These are phyloP conservation scores for Lentinula lateritia DNA, from an alignment of 768 basidiomycete species.

Conservation along the genomic window DNA sequence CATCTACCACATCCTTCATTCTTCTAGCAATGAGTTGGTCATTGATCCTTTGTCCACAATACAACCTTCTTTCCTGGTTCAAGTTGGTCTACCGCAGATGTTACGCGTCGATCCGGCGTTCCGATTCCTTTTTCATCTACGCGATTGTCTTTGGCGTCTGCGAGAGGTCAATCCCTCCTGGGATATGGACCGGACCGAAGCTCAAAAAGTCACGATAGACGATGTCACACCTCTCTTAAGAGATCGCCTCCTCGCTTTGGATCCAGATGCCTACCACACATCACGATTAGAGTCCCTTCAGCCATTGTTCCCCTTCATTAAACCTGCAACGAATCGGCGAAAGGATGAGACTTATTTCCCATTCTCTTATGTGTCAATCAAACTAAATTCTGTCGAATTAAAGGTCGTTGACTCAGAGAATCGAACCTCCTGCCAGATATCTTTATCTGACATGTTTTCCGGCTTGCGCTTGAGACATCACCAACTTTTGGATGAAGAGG, in stretches of 20 bases:
- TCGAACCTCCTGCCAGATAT: conserved; percentile 27
- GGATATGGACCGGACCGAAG: not conserved
- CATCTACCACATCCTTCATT: conserved; percentile 43
- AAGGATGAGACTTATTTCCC: not conserved
- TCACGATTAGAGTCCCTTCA: conserved; percentile 24
- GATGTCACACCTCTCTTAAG: conserved; percentile 31
- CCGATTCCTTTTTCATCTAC: conserved; percentile 75
- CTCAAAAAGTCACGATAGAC: conserved; percentile 15
- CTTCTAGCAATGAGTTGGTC: conserved; percentile 42
- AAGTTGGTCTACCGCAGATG: conserved; percentile 61
- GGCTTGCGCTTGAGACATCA: conserved; percentile 15
- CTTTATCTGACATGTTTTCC: conserved; percentile 24
- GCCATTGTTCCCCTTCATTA: conserved; percentile 20
- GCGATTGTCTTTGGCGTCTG: conserved; percentile 52
- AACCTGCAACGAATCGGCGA: conserved; percentile 4
- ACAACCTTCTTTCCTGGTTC: conserved; percentile 80
- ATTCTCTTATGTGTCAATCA: conserved; percentile 17
- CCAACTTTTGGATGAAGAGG: conserved; percentile 16
- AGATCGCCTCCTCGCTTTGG: conserved; percentile 34
- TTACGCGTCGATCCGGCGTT: conserved; percentile 68
- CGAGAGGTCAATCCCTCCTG: conserved; percentile 21
- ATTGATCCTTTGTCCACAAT: conserved; percentile 79
- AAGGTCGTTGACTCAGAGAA: conserved; percentile 29
- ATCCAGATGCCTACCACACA: conserved; percentile 34
- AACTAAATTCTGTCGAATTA: conserved; percentile 21